Percentiles rank a stretch among this genome's conserved stretches.
phyloP scores from a whole-genome alignment of 2,329 filamentous ascomycete species.

The Botryosphaeria dothidea region DNA sequence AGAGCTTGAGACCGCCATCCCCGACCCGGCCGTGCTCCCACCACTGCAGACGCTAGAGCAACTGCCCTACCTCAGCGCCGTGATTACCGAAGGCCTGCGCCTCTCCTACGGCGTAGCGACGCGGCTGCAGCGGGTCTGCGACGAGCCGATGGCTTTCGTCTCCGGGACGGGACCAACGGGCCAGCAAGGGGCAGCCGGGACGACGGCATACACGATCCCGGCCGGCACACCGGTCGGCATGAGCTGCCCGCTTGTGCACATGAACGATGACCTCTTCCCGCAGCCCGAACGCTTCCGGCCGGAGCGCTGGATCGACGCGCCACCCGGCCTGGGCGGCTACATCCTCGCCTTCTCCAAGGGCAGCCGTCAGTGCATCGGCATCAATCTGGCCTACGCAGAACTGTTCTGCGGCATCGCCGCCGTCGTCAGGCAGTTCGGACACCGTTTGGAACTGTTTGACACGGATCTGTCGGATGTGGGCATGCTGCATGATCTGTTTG shows the following conservation, averaged over 20 bases:
- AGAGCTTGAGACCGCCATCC: conserved; percentile 7
- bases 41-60: neutral
- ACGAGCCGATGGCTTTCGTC: conserved; percentile 17
- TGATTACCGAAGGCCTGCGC: conserved; percentile 24
- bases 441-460: conserved; percentile 22
- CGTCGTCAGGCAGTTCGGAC: conserved; percentile 20
- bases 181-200: neutral
- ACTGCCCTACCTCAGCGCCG: conserved; percentile 23
- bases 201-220: conserved; percentile 9
- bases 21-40: neutral
- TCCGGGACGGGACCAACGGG: neutral
- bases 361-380: conserved; percentile 33
- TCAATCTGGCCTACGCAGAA: conserved; percentile 25
- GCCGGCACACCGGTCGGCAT: conserved; percentile 19
- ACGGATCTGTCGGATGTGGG: neutral
- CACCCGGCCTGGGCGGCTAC: conserved; percentile 27
- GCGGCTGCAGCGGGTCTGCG: conserved; percentile 21
- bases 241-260: conserved; percentile 25
- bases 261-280: conserved; percentile 36
- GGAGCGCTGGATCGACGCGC: conserved; percentile 32
- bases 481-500: neutral
- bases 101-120: conserved; percentile 16
- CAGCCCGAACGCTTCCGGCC: conserved; percentile 31
- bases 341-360: conserved; percentile 35
- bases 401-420: neutral